These are phyloP conservation scores for Apiospora sp. DNA, from an alignment of 2,329 filamentous ascomycete genomes.

Conservation along the genomic window DNA sequence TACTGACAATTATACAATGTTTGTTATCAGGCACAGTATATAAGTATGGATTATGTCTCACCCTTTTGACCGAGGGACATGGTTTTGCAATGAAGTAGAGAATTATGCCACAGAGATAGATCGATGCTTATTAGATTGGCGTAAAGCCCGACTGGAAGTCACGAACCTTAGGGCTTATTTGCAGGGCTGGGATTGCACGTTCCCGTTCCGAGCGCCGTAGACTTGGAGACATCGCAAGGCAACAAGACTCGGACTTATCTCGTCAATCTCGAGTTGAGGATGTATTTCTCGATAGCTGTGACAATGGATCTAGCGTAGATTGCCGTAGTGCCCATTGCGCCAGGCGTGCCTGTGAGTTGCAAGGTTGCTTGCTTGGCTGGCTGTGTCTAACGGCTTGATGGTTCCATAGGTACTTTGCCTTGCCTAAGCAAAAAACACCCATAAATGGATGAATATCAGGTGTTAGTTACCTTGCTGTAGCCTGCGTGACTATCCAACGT, in stretches of 20 bases:
- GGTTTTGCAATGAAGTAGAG: background rate
- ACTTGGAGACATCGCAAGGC: too few species aligned
- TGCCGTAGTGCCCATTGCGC: background rate
- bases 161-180: background rate
- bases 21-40: too few species aligned
- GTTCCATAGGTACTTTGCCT: background rate
- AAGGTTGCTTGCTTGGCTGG: too few species aligned
- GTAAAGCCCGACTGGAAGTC: background rate
- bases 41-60: too few species aligned
- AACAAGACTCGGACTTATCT: too few species aligned
- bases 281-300: background rate
- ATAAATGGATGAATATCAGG: too few species aligned
- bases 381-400: too few species aligned
- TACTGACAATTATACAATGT: background rate
- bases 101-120: background rate
- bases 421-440: background rate
- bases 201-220: too few species aligned
- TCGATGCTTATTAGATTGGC: background rate
- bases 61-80: too few species aligned
- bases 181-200: background rate
- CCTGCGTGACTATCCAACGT: background rate
- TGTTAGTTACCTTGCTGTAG: background rate
- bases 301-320: background rate
- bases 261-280: background rate
- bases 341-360: background rate